These are phyloP conservation scores for Phascolomyces articulosus DNA, from an alignment of 371 early-diverging fungal genomes.

Conservation along the genomic window DNA sequence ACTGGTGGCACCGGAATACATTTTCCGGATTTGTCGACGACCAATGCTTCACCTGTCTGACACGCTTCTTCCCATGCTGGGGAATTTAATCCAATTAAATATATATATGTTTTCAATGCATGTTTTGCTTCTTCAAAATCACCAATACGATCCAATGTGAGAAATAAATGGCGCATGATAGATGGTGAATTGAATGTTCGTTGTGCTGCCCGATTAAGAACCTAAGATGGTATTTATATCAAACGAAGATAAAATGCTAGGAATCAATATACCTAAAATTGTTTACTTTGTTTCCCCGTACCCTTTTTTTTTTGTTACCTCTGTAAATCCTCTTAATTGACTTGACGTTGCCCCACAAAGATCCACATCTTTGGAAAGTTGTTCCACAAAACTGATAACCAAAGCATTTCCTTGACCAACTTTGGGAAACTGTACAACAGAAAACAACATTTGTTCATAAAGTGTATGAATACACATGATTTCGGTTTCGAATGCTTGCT, in stretches of 20 bases:
- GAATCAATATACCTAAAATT: too few species aligned
- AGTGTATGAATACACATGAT: slow-evolving; percentile 58
- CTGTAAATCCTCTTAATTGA: slow-evolving; percentile 49
- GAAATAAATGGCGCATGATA: slow-evolving; percentile 67
- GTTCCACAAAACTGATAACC: slow-evolving; percentile 66
- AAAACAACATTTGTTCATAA: slow-evolving; percentile 65
- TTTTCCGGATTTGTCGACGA: slow-evolving; percentile 12
- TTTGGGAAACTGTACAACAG: slow-evolving; percentile 60
- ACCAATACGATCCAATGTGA: slow-evolving; percentile 62
- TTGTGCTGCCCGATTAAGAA: slow-evolving; percentile 66
- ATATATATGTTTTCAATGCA: slow-evolving; percentile 65
- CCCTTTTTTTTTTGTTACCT: slow-evolving; percentile 23
- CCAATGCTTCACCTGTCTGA: slow-evolving; percentile 31
- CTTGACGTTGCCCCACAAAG: slow-evolving; percentile 44
- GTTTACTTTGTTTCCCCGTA: too few species aligned
- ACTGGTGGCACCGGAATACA: slow-evolving; percentile 8
- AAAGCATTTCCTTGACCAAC: slow-evolving; percentile 62
- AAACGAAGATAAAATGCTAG: background rate
- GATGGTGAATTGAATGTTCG: slow-evolving; percentile 77
- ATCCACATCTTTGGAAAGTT: slow-evolving; percentile 63
- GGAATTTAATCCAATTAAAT: slow-evolving; percentile 51
- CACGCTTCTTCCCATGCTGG: slow-evolving; percentile 35
- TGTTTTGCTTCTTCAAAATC: slow-evolving; percentile 78
- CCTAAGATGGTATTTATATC: slow-evolving; percentile 27
- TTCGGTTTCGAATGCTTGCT: slow-evolving; percentile 45